These are phyloP conservation scores for Beta vulgaris DNA, from an alignment of 148 eudicot genomes.

Conservation along the genomic window DNA sequence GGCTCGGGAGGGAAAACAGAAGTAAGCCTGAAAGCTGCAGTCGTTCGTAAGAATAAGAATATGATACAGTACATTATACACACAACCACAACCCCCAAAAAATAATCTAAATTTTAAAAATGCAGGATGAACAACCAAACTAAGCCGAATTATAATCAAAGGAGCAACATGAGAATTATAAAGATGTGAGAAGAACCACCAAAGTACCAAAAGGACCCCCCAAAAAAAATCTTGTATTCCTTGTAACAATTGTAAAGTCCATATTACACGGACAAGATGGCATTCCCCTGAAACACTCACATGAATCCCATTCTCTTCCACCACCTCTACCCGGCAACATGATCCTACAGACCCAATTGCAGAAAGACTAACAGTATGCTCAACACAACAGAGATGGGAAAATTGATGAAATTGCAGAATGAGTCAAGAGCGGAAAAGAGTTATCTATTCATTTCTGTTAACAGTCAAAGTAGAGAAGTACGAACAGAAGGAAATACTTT, in stretches of 20 bases:
- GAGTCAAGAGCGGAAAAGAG: not conserved
- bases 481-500: not conserved
- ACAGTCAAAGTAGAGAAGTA: not conserved
- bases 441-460: not conserved
- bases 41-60: slow-evolving; percentile 16
- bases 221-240: too few relatives aligned
- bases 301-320: not conserved
- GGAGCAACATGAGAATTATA: too few relatives aligned
- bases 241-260: too few relatives aligned
- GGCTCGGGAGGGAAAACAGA: slow-evolving; percentile 84
- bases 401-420: not conserved
- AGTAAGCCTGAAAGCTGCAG: slow-evolving; percentile 86
- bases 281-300: not conserved
- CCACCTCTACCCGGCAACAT: not conserved
- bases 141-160: too few relatives aligned
- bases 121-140: too few relatives aligned
- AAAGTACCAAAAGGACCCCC: too few relatives aligned
- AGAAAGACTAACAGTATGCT: not conserved
- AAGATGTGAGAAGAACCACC: too few relatives aligned
- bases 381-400: not conserved
- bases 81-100: not conserved
- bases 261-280: not conserved
- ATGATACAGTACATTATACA: not conserved
- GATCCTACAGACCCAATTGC: not conserved
- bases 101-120: too few relatives aligned